phyloP scores from a whole-genome alignment of 176 grass and related monocot species.

The Zea mays region Zm-B73-REFERENCE-NAM-5.0 NC_050102.1:130310001-130310500 shows the following conservation, averaged over 20 bases:
- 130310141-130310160: background rate
- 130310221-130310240: background rate
- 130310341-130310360: too few species aligned
- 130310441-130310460: background rate
- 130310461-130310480: background rate
- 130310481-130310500: background rate
- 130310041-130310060: background rate
- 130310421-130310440: background rate
- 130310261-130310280: background rate
- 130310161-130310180: background rate
- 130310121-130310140: background rate
- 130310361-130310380: too few species aligned
- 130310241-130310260: background rate
- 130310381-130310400: background rate
- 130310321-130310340: background rate
- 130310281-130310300: background rate
- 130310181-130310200: background rate
- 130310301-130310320: background rate
- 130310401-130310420: background rate
- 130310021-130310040: background rate
- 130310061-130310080: background rate
- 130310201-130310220: background rate
- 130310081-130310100: background rate
- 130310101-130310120: background rate
- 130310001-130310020: background rate